These are phyloP conservation scores for Salix brachista DNA, from an alignment of 345 rosid species.

Conservation along the genomic window DNA sequence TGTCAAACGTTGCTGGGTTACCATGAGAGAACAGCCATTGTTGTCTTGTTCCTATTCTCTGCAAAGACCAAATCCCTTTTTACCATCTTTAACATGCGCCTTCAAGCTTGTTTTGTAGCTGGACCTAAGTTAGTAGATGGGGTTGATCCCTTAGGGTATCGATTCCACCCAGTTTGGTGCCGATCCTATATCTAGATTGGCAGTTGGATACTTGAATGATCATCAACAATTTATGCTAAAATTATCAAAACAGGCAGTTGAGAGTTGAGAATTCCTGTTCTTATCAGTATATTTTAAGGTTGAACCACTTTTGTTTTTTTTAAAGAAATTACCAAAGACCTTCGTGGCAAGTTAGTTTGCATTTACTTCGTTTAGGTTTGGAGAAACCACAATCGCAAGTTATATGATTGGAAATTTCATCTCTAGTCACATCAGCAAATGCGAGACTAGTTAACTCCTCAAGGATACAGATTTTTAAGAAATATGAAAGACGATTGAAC, in stretches of 20 bases:
- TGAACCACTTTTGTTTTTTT: background rate
- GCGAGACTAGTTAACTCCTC: background rate
- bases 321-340: too few species aligned
- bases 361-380: background rate
- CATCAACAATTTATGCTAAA: background rate
- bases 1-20: background rate
- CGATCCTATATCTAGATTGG: background rate
- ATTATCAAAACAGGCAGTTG: background rate
- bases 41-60: too few species aligned
- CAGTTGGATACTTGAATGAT: background rate
- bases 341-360: background rate
- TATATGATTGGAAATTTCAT: background rate
- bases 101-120: background rate
- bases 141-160: background rate
- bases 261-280: background rate
- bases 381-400: background rate
- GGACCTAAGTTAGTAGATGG: background rate
- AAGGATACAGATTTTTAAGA: background rate
- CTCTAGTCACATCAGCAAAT: background rate
- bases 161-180: background rate
- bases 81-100: background rate
- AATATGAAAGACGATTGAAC: background rate
- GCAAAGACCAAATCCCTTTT: too few species aligned
- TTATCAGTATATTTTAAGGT: background rate
- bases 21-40: background rate